Conservation (phyloP, 1,139 yeast species). For the Yamadazyma aaseri region DNA sequence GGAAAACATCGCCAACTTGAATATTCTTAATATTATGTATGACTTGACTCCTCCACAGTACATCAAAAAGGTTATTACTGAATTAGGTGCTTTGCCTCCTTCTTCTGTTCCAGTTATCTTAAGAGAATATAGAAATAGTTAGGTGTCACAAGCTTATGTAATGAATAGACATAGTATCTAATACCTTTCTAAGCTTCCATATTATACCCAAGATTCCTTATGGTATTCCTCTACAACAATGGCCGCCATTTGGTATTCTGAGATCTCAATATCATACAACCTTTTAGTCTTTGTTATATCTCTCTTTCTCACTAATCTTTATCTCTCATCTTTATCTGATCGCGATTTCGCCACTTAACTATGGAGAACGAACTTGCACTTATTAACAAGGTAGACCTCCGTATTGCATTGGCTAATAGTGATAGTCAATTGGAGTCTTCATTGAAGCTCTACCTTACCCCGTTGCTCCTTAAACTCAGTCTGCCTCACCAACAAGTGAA, state of each 20-base stretch:
- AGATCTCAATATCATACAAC: too few relatives aligned
- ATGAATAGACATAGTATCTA: too few relatives aligned
- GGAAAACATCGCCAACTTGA: constrained; percentile 62
- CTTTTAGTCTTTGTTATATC: too few relatives aligned
- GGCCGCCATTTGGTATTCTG: too few relatives aligned
- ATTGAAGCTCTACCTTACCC: constrained; percentile 66
- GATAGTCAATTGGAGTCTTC: constrained; percentile 64
- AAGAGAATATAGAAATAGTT: constrained; percentile 77
- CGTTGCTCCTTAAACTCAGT: constrained; percentile 73
- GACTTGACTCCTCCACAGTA: constrained; percentile 94
- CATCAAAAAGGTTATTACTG: constrained; percentile 93
- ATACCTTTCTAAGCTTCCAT: too few relatives aligned
- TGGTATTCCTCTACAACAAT: too few relatives aligned
- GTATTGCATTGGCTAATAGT: constrained; percentile 74
- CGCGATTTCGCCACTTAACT: constrained; percentile 19
- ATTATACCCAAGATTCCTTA: too few relatives aligned
- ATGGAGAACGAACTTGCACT: constrained; percentile 56
- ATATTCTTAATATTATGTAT: constrained; percentile 81
- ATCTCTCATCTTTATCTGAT: too few relatives aligned
- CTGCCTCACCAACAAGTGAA: constrained; percentile 72
- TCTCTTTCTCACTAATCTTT: too few relatives aligned
- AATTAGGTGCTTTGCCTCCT: constrained; percentile 94
- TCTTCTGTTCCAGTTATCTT: constrained; percentile 95
- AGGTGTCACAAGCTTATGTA: constrained; percentile 14
- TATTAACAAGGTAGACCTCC: constrained; percentile 75